Conservation (phyloP, 768 basidiomycete species). For the Leccinellum rugosiceps region DNA sequence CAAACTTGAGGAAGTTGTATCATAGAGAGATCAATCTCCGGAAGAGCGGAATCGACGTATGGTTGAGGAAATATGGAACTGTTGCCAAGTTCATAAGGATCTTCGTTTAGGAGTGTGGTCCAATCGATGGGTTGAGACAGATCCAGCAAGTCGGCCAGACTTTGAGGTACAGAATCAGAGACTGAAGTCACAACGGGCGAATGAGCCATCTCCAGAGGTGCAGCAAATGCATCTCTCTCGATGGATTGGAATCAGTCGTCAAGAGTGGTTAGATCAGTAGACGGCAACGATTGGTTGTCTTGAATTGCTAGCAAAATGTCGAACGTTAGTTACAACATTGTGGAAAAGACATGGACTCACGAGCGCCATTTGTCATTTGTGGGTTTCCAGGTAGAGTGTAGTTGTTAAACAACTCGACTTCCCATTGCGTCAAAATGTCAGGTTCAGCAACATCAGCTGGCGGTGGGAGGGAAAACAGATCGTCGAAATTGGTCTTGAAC, state of each 20-base stretch:
- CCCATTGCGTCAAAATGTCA: conserved; percentile 24
- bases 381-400: conserved; percentile 14
- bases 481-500: conserved; percentile 28
- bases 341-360: background rate
- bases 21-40: conserved; percentile 7
- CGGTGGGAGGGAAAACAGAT: conserved; percentile 12
- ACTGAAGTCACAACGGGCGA: background rate
- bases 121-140: conserved; percentile 10
- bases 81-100: background rate
- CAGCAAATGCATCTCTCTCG: background rate
- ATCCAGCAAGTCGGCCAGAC: background rate
- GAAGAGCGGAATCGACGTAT: background rate
- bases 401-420: conserved; percentile 34
- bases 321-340: background rate
- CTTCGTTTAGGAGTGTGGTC: conserved; percentile 7
- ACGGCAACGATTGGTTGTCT: background rate
- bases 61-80: background rate
- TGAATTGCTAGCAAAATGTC: background rate
- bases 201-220: background rate
- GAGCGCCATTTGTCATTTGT: background rate
- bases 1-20: conserved; percentile 4
- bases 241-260: conserved; percentile 1
- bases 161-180: background rate
- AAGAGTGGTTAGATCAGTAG: background rate
- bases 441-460: conserved; percentile 12